Evolutionary conservation across 1,284 basidiomycete genomes (phyloP), one percentile per base, ranked within the genome.

Genomic region (Melampsora abietis-canadensis): DNA sequence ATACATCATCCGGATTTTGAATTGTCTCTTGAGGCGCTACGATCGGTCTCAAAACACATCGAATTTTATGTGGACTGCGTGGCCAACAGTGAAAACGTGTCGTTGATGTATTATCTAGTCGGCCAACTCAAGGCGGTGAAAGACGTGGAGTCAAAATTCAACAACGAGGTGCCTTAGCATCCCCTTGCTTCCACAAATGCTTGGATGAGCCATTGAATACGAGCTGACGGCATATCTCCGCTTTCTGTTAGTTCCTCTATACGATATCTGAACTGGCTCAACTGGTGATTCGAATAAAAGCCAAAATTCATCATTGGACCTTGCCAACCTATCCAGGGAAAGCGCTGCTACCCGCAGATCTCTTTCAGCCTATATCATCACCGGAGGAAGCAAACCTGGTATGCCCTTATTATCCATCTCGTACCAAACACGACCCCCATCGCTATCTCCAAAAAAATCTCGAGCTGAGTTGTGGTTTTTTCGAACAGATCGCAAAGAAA

Each of bases 1-100:
- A 91, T 94, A 0, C 93, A 96, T 80, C 95, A 98, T 82, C 94
- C 95, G 1, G 95, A 98, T 82, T 93, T 94, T 79, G 85, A 84
- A 60, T 83, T 84, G 24, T 83, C 79, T 37, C 70, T 77, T 57
- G 88, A 89, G 64, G 87, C 87, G 40, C 81, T 92, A 34, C 84
- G 87, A 60, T 89, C 61, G 21, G 27, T 65, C 5, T 44, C 5
- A 75, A 92, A 92, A 82, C 96, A 97, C 82, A 86, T 98, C 76
- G 88, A 91, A 30, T 90, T 96, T 79, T 98, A 92, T 82, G 84
- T 97, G 10, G 89, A 92, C 66, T 85, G 88, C 65, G 83, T 98
- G 15, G 88, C 87, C 12, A 87, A 85, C 6, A 81, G 86, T 24
- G 89, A 95, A 63, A 98, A 94, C 77, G 84, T 96, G 15, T 87